These are phyloP conservation scores for Saccharomycopsis babjevae DNA, from an alignment of 805 yeast genomes.

Conservation along the genomic window DNA sequence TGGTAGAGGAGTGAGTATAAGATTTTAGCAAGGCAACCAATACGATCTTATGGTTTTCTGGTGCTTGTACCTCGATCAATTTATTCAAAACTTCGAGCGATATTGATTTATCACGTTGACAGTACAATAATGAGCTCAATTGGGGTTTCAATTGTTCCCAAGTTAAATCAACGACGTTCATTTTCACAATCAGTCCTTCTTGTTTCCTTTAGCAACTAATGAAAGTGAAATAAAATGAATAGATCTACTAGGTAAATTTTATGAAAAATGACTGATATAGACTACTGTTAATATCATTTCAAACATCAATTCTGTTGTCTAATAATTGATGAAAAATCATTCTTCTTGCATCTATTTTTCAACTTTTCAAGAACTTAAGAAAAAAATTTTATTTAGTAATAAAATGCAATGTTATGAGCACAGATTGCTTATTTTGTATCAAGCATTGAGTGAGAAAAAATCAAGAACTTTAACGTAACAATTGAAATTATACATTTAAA, in stretches of 20 bases:
- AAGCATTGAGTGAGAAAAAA: neutral
- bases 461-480: neutral
- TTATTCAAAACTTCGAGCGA: neutral
- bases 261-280: too few species aligned
- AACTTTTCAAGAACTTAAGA: neutral
- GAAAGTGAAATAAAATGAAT: too few species aligned
- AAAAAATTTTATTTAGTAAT: neutral
- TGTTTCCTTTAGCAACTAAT: too few species aligned
- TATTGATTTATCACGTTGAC: neutral
- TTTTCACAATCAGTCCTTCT: neutral
- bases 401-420: neutral
- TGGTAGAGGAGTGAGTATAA: neutral
- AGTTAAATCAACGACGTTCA: neutral
- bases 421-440: too few species aligned
- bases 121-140: conserved; percentile 1
- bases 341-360: too few species aligned
- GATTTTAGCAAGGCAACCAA: conserved; percentile 6
- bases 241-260: too few species aligned
- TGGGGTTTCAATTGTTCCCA: conserved; percentile 6
- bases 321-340: too few species aligned
- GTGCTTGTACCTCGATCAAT: neutral
- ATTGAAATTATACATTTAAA: neutral
- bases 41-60: neutral
- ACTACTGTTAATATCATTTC: too few species aligned
- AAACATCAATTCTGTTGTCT: too few species aligned